phyloP scores from a whole-genome alignment of 2,329 filamentous ascomycete genomes.

The Macrophomina tecta region DNA sequence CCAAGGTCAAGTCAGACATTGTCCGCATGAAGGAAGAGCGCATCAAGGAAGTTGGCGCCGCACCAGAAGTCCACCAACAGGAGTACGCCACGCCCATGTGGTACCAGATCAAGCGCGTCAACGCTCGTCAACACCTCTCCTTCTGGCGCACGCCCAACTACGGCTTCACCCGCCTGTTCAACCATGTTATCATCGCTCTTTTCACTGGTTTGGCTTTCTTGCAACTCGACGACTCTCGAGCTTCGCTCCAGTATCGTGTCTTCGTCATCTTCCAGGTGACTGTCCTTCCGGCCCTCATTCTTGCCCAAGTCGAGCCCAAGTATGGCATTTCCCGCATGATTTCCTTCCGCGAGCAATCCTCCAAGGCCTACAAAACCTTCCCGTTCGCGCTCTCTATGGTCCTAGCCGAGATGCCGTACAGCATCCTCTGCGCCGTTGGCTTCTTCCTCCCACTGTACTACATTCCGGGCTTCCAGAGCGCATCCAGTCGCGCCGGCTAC shows the following conservation, averaged over 20 bases:
- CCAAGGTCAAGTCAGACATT: slow-evolving; percentile 70
- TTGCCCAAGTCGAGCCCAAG: slow-evolving; percentile 83
- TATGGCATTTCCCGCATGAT: slow-evolving; percentile 80
- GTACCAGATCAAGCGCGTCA: slow-evolving; percentile 80
- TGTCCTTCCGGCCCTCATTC: slow-evolving; percentile 80
- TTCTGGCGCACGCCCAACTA: slow-evolving; percentile 91
- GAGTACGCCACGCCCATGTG: slow-evolving; percentile 82
- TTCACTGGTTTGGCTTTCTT: slow-evolving; percentile 81
- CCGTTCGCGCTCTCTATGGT: slow-evolving; percentile 80
- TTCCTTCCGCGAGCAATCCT: slow-evolving; percentile 83
- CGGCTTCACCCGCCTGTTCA: slow-evolving; percentile 85
- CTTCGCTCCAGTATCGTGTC: slow-evolving; percentile 81
- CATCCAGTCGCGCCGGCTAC: slow-evolving; percentile 74
- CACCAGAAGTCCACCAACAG: slow-evolving; percentile 60
- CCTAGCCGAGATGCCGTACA: slow-evolving; percentile 85
- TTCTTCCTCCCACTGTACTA: slow-evolving; percentile 89
- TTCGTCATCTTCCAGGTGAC: slow-evolving; percentile 92
- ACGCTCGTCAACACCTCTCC: slow-evolving; percentile 73
- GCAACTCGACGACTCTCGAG: slow-evolving; percentile 75
- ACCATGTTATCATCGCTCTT: slow-evolving; percentile 78
- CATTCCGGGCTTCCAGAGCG: slow-evolving; percentile 74
- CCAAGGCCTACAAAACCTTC: slow-evolving; percentile 83
- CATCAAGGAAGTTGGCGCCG: slow-evolving; percentile 52
- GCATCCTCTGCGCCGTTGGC: slow-evolving; percentile 75
- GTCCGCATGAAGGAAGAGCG: slow-evolving; percentile 68